Evolutionary conservation across 495 filamentous ascomycete genomes (phyloP).

Genomic region (Penicillium antarcticum): DNA sequence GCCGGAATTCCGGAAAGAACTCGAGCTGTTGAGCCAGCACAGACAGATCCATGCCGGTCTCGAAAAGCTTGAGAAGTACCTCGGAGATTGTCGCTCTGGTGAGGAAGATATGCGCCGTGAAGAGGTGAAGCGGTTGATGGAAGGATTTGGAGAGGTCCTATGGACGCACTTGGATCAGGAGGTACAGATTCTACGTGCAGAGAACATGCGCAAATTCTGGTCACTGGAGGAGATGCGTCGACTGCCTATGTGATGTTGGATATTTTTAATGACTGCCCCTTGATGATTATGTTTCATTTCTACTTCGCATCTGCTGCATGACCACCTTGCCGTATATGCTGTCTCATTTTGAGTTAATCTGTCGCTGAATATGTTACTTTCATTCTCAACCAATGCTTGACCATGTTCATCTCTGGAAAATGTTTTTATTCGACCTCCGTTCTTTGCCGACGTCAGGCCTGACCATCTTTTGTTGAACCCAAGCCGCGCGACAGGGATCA

Average conservation of each 20-base stretch:
- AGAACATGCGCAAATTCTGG: slow-evolving; percentile 90
- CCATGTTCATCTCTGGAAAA: too few relatives aligned
- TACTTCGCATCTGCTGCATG: background rate
- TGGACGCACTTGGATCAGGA: slow-evolving; percentile 74
- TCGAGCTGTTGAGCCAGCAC: slow-evolving; percentile 75
- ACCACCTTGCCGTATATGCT: background rate
- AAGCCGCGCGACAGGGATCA: background rate
- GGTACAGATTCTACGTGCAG: slow-evolving; percentile 65
- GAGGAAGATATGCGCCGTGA: slow-evolving; percentile 65
- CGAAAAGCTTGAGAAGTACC: slow-evolving; percentile 67
- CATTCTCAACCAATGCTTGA: too few relatives aligned
- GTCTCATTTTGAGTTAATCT: too few relatives aligned
- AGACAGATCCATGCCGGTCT: slow-evolving; percentile 76
- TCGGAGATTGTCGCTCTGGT: slow-evolving; percentile 59
- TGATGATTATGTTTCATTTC: too few relatives aligned
- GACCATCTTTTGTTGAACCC: too few relatives aligned
- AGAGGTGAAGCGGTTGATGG: slow-evolving; percentile 69
- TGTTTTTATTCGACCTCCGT: too few relatives aligned
- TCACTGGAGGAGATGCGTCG: slow-evolving; percentile 67
- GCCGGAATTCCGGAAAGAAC: slow-evolving; percentile 69
- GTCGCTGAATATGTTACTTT: too few relatives aligned
- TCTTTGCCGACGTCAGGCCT: too few relatives aligned
- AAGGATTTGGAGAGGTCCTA: slow-evolving; percentile 61
- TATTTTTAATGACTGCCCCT: too few relatives aligned
- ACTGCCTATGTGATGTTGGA: slow-evolving; percentile 60